Evolutionary conservation across 106 monocot genomes (phyloP).

Genomic region (Amphibolis antarctica): DNA sequence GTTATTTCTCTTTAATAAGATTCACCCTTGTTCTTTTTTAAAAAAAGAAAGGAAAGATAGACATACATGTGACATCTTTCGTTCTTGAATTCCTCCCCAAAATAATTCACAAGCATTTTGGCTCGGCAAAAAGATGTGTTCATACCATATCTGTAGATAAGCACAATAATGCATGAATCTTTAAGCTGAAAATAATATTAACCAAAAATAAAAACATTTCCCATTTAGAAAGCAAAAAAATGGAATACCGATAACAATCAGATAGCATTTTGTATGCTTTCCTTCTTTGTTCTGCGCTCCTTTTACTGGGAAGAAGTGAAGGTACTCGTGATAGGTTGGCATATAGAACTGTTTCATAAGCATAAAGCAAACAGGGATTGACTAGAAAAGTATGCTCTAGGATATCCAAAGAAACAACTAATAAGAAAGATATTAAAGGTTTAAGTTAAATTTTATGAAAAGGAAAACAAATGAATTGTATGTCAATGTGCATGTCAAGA

Average conservation of each 20-base stretch:
- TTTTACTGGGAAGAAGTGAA: slow-evolving; percentile 83
- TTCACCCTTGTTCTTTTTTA: too few relatives aligned
- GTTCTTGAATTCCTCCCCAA: slow-evolving; percentile 66
- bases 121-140: slow-evolving; percentile 68
- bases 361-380: slow-evolving; percentile 1
- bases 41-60: slow-evolving; percentile 5
- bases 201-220: neutral
- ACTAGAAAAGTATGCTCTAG: neutral
- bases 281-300: slow-evolving; percentile 68
- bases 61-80: slow-evolving; percentile 61
- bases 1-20: too few relatives aligned
- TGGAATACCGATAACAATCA: slow-evolving; percentile 75
- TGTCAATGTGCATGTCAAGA: too few relatives aligned
- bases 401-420: too few relatives aligned
- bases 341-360: slow-evolving; percentile 50
- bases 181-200: neutral
- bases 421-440: too few relatives aligned
- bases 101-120: slow-evolving; percentile 75
- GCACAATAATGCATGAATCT: neutral
- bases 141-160: slow-evolving; percentile 73
- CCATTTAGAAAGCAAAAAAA: neutral
- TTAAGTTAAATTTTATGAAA: too few relatives aligned
- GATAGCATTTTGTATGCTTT: slow-evolving; percentile 81
- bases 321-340: slow-evolving; percentile 67
- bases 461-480: too few relatives aligned